phyloP scores from a whole-genome alignment of 2,329 filamentous ascomycete species.

The Apiospora arundinis region DNA sequence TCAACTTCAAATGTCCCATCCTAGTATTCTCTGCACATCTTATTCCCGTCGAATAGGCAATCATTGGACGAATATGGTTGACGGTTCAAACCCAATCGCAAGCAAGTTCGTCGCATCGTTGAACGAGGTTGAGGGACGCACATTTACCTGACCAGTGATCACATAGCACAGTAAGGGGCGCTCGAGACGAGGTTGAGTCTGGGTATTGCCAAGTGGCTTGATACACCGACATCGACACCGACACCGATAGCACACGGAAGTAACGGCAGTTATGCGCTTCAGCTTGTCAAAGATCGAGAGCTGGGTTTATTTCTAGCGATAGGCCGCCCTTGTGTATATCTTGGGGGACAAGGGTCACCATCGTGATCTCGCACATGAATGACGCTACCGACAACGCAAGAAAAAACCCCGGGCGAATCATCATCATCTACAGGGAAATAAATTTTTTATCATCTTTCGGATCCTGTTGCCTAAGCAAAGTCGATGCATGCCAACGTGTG shows the following conservation, averaged over 20 bases:
- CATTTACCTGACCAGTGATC: too few species aligned
- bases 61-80: not conserved
- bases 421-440: not conserved
- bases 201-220: not conserved
- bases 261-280: too few species aligned
- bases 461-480: not conserved
- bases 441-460: not conserved
- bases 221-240: too few species aligned
- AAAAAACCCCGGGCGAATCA: not conserved
- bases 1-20: not conserved
- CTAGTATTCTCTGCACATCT: not conserved
- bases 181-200: not conserved
- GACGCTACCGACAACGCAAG: not conserved
- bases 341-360: not conserved
- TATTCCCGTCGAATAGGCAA: not conserved
- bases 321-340: not conserved
- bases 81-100: not conserved
- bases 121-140: too few species aligned
- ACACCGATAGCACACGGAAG: too few species aligned
- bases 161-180: not conserved
- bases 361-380: not conserved
- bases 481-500: not conserved
- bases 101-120: not conserved
- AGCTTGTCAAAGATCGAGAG: not conserved
- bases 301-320: not conserved